Evolutionary conservation across 2,329 filamentous ascomycete species (phyloP), one percentile per base, ranked within the genome.

Genomic region (Alternaria brassicicola): DNA sequence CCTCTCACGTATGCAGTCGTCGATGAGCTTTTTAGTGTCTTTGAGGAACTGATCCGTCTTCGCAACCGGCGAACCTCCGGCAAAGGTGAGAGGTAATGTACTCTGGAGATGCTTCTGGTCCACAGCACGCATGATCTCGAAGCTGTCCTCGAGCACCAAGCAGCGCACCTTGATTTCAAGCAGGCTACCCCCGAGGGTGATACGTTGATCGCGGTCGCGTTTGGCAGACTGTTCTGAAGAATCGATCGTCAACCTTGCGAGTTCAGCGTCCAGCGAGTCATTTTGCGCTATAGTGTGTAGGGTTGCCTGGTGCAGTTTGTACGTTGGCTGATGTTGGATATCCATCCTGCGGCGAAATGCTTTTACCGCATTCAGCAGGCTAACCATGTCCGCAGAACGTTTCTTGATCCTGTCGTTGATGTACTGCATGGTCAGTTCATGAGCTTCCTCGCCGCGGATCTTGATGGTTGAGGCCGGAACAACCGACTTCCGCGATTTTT

Each of bases 281-380:
- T 56, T 36, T 25, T 52, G 52, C 6, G 43, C 21, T 39, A 54
- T 62, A 6, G 66, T 62, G 41, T 73, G 61, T 6, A 76, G 26
- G 1, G 64, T 76, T 12, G 79, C 78, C 42, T 79, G 72, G 28
- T 78, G 70, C 13, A 81, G 76, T 49, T 77, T 80, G 45, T 75
- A 70, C 0, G 68, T 68, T 2, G 78, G 78, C 41, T 80, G 73
- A 46, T 80, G 68, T 39, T 72, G 71, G 9, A 71, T 64, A 13
- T 65, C 62, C 25, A 64, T 59, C 23, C 57, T 66, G 3, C 31
- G 46, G 15, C 65, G 58, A 26, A 78, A 75, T 0, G 28, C 31
- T 2, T 42, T 47, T 8, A 77, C 59, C 8, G 52, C 51, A 2
- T 53, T 66, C n/a, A 68, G 53, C 1, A 78, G 39, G 6, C 52